Base-by-base conservation (phyloP, 177 flowering plant species). In the Vitis hybrid region DNA sequence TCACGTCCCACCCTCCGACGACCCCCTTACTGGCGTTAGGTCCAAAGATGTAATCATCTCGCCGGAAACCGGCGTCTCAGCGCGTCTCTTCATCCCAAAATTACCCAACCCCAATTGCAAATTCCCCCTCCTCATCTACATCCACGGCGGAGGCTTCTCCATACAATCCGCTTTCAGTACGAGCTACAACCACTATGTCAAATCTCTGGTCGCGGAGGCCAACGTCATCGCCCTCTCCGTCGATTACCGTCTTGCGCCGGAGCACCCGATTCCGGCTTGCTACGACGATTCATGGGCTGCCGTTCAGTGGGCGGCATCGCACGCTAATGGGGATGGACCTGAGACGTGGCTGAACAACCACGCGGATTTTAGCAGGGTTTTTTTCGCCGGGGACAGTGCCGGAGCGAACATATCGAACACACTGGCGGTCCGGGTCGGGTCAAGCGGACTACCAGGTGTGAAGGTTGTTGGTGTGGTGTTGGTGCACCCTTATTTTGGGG, bases 261-360 rank as follows among this genome's bases (percentile, higher is more conserved):
- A 77, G 14, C 50, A 71, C 62, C 82, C 81, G 0, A 14, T 82
- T 2, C 79, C 82, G 0, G 66, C 68, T 0, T 58, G 75, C 13
- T 82, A 71, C 66, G 79, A 82, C 7, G 83, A 82, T 21, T 70
- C 79, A 1, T 79, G 81, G 82, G 67, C 65, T 3, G 81, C 75
- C 3, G 14, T 77, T 18, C 59, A 70, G 34, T 82, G 85, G 85
- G 78, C 69, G 7, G 72, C 70, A 2, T 5, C 78, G 4, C 85
- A 79, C 45, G 68, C 67, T 0, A 51, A 2, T 21, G 56, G 73
- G 14, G 2, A 34, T 21, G 75, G 71, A 34, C 71, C 76, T 14
- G 80, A 82, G 15, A 65, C 76, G 10, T 82, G 84, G 80, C 59
- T 82, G 10, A 76, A 70, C 63, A 57, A 64, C 5, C 51, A 63